These are phyloP conservation scores for Lichtheimia hyalospora DNA, from an alignment of 371 early-diverging fungal species.

Conservation along the genomic window DNA sequence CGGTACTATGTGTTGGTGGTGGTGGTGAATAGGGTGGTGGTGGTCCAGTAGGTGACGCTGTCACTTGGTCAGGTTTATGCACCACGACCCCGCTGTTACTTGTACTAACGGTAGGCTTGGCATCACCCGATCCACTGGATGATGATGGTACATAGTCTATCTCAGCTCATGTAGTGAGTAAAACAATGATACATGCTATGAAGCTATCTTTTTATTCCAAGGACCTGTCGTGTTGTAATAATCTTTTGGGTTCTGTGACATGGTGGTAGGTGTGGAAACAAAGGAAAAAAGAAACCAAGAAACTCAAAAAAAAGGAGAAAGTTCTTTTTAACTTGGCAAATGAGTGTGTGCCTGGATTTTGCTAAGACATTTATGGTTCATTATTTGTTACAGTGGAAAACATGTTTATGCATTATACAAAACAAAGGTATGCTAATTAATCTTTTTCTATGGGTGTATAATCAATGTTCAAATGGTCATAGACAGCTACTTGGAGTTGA, in stretches of 20 bases:
- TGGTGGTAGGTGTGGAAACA: neutral
- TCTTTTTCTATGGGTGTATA: too few relatives aligned
- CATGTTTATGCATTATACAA: too few relatives aligned
- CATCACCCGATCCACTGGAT: too few relatives aligned
- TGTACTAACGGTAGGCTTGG: too few relatives aligned
- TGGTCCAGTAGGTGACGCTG: slow-evolving; percentile 5
- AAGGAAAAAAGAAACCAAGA: slow-evolving; percentile 7
- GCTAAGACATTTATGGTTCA: too few relatives aligned
- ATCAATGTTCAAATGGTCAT: neutral
- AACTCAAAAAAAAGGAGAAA: slow-evolving; percentile 3
- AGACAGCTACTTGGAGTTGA: slow-evolving; percentile 3
- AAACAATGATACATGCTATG: too few relatives aligned
- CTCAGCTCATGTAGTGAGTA: too few relatives aligned
- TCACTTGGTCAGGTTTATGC: slow-evolving; percentile 5
- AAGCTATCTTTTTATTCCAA: neutral
- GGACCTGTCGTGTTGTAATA: slow-evolving; percentile 21
- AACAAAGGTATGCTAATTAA: too few relatives aligned
- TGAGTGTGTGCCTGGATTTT: neutral
- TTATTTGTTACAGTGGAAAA: too few relatives aligned
- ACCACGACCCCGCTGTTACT: neutral
- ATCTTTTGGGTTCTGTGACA: slow-evolving; percentile 19
- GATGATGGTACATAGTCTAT: too few relatives aligned
- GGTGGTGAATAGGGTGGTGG: slow-evolving; percentile 20
- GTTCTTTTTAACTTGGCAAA: neutral
- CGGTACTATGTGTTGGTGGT: neutral